Evolutionary conservation across 352 stramenopile species (phyloP), one percentile per base, ranked within the genome.

Genomic region (Aphanomyces invadans): DNA sequence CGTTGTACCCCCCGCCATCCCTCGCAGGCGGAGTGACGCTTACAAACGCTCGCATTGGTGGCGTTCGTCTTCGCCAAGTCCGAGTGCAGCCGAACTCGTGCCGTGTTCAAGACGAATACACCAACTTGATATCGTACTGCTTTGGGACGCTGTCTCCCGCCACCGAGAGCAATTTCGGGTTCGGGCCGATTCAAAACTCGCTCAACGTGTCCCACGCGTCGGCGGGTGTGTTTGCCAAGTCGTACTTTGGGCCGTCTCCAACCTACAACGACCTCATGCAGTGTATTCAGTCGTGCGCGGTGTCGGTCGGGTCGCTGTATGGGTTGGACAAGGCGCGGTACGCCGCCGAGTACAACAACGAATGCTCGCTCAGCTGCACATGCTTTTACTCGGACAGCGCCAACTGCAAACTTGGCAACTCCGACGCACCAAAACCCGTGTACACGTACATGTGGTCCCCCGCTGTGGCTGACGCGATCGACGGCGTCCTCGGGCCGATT

Each of bases 301-400:
- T 74, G 0, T 31, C 72, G 4, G 87, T 79, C 42, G 76, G 77
- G 2, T 74, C 77, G 19, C 46, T 72, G 7, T 90, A 85, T 63
- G 78, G 80, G 17, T 74, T 88, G 0, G 80, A 88, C 28, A 74
- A 76, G 3, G 81, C 76, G 39, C 78, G 76, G 21, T 90, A 88
- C 56, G 59, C 65, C 0, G 65, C 51, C 0, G 63, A 77, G n/a
- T 90, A 81, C 42, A 68, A 60, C 7, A 44, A 68, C 1, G 57
- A 79, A 29, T 90, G 81, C 51, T 62, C 71, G 3, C 60, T 81
- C 28, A 79, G 86, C 26, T 90, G 81, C 65, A 87, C 78, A 29
- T 90, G 81, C 45, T 73, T 90, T 60, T 90, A 88, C 49, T 78
- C 88, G 32, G 71, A 42, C 36, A 86, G 42, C 74, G 77, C 78